phyloP scores from a whole-genome alignment of 345 rosid species.

The Euphorbia peplus region DNA sequence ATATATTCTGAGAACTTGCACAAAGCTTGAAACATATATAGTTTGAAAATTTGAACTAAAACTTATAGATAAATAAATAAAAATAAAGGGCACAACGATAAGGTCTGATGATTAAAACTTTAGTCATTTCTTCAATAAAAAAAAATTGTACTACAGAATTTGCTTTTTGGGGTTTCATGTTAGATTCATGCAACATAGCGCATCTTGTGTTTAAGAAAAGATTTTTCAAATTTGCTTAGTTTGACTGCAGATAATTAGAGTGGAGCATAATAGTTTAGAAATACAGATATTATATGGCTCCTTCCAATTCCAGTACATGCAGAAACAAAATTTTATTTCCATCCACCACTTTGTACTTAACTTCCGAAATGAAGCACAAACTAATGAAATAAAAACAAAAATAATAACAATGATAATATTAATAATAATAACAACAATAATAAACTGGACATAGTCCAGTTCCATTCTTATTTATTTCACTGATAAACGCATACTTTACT shows the following conservation, averaged over 20 bases:
- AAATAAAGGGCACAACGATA: too few relatives aligned
- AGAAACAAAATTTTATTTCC: background rate
- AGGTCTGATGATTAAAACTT: background rate
- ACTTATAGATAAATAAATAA: too few relatives aligned
- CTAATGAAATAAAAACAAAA: background rate
- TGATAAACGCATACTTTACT: background rate
- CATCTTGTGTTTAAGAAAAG: conserved; percentile 6
- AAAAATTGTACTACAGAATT: background rate
- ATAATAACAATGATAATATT: too few relatives aligned
- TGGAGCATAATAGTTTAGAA: background rate
- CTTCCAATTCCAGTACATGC: background rate
- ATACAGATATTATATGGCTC: conserved; percentile 3
- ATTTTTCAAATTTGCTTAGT: background rate
- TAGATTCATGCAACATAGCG: background rate
- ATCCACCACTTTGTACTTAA: conserved; percentile 1
- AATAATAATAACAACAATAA: too few relatives aligned
- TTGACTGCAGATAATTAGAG: conserved; percentile 14
- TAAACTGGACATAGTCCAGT: background rate
- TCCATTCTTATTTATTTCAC: background rate
- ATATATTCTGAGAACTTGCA: background rate
- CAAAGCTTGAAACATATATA: background rate
- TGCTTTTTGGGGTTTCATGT: background rate
- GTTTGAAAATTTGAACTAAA: background rate
- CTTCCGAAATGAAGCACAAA: background rate
- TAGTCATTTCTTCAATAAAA: background rate